phyloP scores from a whole-genome alignment of 108 stramenopile genomes.

The Skeletonema costatum region DNA sequence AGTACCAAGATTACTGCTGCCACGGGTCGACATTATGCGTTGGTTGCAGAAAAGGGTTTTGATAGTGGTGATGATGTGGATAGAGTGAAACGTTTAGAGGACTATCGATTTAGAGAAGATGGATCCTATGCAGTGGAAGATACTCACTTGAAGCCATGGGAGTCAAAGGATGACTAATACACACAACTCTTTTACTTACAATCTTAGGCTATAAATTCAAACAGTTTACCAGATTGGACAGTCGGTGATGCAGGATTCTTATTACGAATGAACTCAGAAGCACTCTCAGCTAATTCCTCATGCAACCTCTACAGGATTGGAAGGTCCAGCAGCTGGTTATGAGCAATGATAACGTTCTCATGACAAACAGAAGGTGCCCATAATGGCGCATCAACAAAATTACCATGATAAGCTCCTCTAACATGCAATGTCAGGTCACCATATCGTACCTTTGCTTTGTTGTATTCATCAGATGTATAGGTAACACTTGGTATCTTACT shows the following conservation, averaged over 20 bases:
- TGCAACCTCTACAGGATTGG: slow-evolving; percentile 14
- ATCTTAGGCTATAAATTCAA: slow-evolving; percentile 12
- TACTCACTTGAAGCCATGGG: slow-evolving; percentile 80
- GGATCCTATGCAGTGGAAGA: slow-evolving; percentile 74
- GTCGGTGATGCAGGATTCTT: background rate
- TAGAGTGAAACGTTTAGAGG: slow-evolving; percentile 39
- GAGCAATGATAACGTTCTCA: slow-evolving; percentile 14
- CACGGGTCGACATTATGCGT: slow-evolving; percentile 81
- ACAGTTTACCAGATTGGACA: background rate
- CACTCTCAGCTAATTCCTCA: slow-evolving; percentile 14
- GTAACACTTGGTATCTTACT: slow-evolving; percentile 19
- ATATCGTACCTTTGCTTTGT: slow-evolving; percentile 17
- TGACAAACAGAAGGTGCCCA: slow-evolving; percentile 26
- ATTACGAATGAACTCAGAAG: slow-evolving; percentile 4
- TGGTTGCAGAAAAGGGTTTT: slow-evolving; percentile 72
- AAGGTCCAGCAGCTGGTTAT: slow-evolving; percentile 23
- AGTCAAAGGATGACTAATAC: slow-evolving; percentile 47
- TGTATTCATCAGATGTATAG: slow-evolving; percentile 26
- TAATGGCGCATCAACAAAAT: slow-evolving; percentile 34
- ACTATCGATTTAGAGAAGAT: slow-evolving; percentile 62
- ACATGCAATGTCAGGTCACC: slow-evolving; percentile 24
- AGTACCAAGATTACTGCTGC: slow-evolving; percentile 56
- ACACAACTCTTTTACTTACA: background rate
- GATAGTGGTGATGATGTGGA: background rate
- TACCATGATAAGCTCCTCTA: slow-evolving; percentile 12